Evolutionary conservation across 2,329 filamentous ascomycete genomes (phyloP), one percentile per base, ranked within the genome.

Genomic region (Macrophomina phaseolina): DNA sequence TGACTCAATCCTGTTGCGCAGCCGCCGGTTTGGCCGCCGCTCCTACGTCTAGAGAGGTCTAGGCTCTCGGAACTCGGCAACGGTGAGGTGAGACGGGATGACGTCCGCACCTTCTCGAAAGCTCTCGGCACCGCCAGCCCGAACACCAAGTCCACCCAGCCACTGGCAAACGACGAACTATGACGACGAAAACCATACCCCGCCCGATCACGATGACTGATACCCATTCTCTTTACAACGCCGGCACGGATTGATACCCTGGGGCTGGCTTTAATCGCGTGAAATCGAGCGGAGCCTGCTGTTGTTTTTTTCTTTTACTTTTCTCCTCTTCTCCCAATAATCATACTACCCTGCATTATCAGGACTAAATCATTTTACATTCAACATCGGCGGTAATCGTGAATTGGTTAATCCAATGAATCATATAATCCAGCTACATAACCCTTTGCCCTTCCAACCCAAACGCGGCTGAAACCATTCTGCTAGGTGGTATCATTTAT

Each of bases 21-120:
- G 67, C 32, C 46, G 66, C 45, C 58, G 68, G 34, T 69, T 67
- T 53, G 69, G 69, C 56, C 60, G 64, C 56, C 69, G 69, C 34
- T 69, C 68, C 45, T 63, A 63, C 45, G 67, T 69, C 68, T 69
- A 69, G 23, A 23, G 23, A 63, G 60, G 42, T 45, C 23, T 51
- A 28, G 18, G 62, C 38, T 45, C 23, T 23, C 56, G 56, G 56
- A 46, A 45, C 56, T 61, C 56, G 56, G 56, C 56, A 45, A 61
- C 55, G 1, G 40, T 7, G 40, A 34, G 40, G 40, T 61, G 42
- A 61, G 56, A 61, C 56, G 30, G 23, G 23, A 61, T 61, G 56
- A 48, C 56, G 56, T 61, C 4, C 30, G 14, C 30, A 34, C 7
- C 52, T 61, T n/a, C 42, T 14, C 40, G 40, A 34, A 18, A 18